Base-by-base conservation (phyloP, 371 early-diverging fungal species). In the Apophysomyces trapeziformis region DNA sequence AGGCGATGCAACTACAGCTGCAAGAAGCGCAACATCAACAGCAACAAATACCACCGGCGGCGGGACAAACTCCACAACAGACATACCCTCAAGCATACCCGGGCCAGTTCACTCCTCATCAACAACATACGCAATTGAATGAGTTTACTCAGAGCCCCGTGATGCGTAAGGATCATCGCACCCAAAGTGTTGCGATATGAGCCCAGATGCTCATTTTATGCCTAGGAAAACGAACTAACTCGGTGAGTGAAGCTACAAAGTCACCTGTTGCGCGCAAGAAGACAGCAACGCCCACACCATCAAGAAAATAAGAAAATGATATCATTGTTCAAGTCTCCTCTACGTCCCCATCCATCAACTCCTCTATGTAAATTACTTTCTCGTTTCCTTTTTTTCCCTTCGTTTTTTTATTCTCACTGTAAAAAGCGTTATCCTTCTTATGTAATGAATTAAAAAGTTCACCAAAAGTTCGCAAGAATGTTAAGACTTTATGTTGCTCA, bases 281-380 rank as follows among this genome's bases (percentile, higher is more conserved):
- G 21, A 50, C 54, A 26, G 54, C 54, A 50, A 50, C 54, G 21
- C 54, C 54, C n/a, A 50, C 54, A 21, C 54, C 54, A 50, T 50
- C 54, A 50, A 50, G 54, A 50, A 50, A 50, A 50, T 50, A 50
- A 50, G 54, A 50, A 50, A 50, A 50, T 21, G 21, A n/a, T 9
- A 21, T 50, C 54, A 50, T 50, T 50, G 54, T 50, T 21, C 18
- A 50, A 50, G 54, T 50, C 21, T 50, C 54, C 54, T 50, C 35
- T 50, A 16, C 54, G 16, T 11, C 21, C 54, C 32, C 32, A 26
- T 26, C 32, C 54, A 50, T 9, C 21, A 5, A 50, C 11, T 21
- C 54, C 54, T 21, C 54, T 50, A 50, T 50, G 54, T 50, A 50
- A 50, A 50, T 50, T 50, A 50, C 54, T 50, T 50, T 50, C 54